Evolutionary conservation across 2,329 filamentous ascomycete species (phyloP), one percentile per base, ranked within the genome.

Genomic region (Monilinia laxa): DNA sequence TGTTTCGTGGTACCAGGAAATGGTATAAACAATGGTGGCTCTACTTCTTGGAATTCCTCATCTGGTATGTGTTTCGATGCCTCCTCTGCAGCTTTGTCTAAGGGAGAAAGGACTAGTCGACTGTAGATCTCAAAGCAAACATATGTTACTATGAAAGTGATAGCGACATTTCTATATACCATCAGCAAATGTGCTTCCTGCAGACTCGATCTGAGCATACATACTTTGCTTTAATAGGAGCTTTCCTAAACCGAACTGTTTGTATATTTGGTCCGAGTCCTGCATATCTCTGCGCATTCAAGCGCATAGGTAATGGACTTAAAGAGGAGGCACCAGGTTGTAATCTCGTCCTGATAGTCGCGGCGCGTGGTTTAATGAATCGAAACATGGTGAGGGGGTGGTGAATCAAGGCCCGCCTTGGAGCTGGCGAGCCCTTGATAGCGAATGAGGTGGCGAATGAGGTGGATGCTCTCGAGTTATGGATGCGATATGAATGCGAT

Each of bases 1-100:
- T 79, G 71, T 60, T 80, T 81, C 0, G 81, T 84, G 2, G 84
- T 86, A 54, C 86, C 85, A 4, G 86, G 86, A 63, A 90, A 83
- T 0, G 88, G 85, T 10, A 90, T 81, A 68, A 90, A 90, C 1
- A 81, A 76, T 23, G 82, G 79, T 18, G 79, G 78, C 4, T 81
- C 79, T 2, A 81, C 79, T 1, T 82, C 78, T 28, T 80, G 78
- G 1, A 79, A 79, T 60, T 81, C 71, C 18, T 78, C 75, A 5
- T 79, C 78, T 68, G 80, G 79, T 70, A 81, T 76, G 23, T 79
- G 77, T 42, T 83, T 79, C 18, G 79, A 73, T 74, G 77, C 79
- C 62, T 75, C 71, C 12, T 58, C 23, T n/a, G 59, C 67, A 16
- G 70, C 68, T 40, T 78, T 77, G 54, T 78, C 75, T 2, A 85